A percentile compares a stretch with the other conserved stretches of the same genome.
phyloP scores from a whole-genome alignment of 805 yeast species.

The Kuraishia ogatae region DNA sequence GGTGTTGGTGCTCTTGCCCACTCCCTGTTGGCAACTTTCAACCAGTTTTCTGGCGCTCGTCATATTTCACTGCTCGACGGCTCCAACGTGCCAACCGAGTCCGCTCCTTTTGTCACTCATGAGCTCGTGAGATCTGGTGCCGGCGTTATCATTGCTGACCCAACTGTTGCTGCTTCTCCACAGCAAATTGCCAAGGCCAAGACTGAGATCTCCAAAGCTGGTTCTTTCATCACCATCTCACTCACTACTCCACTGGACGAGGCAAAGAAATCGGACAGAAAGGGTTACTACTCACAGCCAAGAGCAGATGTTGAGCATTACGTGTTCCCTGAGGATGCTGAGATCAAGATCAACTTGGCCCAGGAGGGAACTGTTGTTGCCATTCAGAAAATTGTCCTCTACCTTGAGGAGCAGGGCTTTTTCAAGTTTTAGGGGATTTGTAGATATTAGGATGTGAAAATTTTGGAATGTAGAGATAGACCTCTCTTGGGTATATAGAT shows the following conservation, averaged over 20 bases:
- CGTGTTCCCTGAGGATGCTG: constrained; percentile 42
- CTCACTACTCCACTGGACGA: constrained; percentile 40
- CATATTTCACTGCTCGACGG: constrained; percentile 51
- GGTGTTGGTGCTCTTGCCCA: constrained; percentile 61
- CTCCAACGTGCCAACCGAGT: constrained; percentile 18
- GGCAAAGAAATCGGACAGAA: constrained; percentile 37
- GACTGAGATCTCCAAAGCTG: constrained; percentile 35
- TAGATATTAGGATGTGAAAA: neutral
- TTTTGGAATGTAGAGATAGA: neutral
- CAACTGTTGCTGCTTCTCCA: constrained; percentile 31
- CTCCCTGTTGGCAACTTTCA: constrained; percentile 83
- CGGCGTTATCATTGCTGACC: constrained; percentile 70
- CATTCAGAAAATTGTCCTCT: constrained; percentile 62
- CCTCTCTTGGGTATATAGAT: neutral
- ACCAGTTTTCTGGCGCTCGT: constrained; percentile 84
- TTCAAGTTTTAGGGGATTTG: constrained; percentile 35
- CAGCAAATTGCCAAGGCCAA: constrained; percentile 33
- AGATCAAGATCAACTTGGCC: constrained; percentile 45
- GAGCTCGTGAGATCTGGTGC: constrained; percentile 86
- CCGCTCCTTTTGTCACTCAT: constrained; percentile 56
- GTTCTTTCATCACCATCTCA: constrained; percentile 43
- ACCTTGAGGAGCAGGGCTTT: constrained; percentile 79
- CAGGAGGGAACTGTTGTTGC: constrained; percentile 57
- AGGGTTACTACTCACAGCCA: constrained; percentile 38
- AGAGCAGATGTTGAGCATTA: constrained; percentile 38